phyloP scores from a whole-genome alignment of 2,329 filamentous ascomycete genomes.

The Rhytidhysteron rufulum region DNA sequence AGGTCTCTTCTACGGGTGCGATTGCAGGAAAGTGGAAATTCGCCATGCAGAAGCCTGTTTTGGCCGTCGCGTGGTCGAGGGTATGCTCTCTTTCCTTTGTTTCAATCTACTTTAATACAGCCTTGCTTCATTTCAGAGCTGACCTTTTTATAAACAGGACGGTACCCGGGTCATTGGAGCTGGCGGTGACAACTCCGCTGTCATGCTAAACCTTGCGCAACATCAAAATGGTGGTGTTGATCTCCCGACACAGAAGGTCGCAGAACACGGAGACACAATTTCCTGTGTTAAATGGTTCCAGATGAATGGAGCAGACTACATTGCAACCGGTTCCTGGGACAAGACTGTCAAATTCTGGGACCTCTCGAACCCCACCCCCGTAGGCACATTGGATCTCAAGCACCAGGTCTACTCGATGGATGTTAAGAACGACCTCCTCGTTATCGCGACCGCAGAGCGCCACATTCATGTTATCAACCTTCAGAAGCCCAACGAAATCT shows the following conservation, averaged over 20 bases:
- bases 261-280: constrained; percentile 80
- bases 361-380: constrained; percentile 59
- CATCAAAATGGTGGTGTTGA: constrained; percentile 22
- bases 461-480: constrained; percentile 96
- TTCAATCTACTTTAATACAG: no score
- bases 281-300: constrained; percentile 65
- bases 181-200: constrained; percentile 86
- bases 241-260: constrained; percentile 62
- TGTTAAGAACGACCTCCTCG: constrained; percentile 79
- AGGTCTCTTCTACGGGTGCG: constrained; percentile 73
- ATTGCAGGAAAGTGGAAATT: constrained; percentile 83
- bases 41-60: constrained; percentile 79
- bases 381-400: constrained; percentile 63
- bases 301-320: constrained; percentile 66
- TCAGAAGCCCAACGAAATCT: constrained; percentile 81
- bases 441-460: constrained; percentile 88
- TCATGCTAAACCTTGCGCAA: constrained; percentile 74
- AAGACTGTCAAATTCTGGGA: constrained; percentile 92
- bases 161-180: constrained; percentile 83
- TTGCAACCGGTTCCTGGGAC: constrained; percentile 91
- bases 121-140: no score
- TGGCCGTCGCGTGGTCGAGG: constrained; percentile 84
- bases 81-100: constrained; percentile 48
- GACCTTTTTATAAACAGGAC: constrained; percentile 57
- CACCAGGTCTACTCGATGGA: constrained; percentile 91